A percentile compares a stretch with the other conserved stretches of the same genome.
phyloP scores from a whole-genome alignment of 208 protist species.

The Leishmania tropica region DNA sequence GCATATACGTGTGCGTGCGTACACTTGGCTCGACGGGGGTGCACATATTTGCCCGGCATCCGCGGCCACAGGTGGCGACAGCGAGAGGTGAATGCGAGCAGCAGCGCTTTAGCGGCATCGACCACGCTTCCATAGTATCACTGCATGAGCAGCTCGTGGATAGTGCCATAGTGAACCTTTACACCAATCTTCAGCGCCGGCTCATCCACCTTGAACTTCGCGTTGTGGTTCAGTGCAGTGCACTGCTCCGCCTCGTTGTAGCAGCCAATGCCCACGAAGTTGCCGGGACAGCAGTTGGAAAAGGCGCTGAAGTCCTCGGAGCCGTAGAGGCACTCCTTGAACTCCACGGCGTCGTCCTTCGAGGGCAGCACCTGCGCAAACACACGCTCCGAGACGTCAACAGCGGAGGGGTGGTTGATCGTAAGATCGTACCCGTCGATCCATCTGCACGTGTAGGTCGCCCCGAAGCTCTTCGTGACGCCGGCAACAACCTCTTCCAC shows the following conservation, averaged over 20 bases:
- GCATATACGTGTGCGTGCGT: too few relatives aligned
- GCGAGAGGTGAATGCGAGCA: too few relatives aligned
- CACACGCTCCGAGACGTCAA: conserved; percentile 35
- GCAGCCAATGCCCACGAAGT: conserved; percentile 51
- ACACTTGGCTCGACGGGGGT: too few relatives aligned
- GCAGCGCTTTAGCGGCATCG: too few relatives aligned
- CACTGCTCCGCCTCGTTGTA: conserved; percentile 33
- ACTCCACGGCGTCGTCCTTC: conserved; percentile 30
- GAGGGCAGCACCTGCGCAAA: conserved; percentile 31
- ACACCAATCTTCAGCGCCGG: conserved; percentile 49
- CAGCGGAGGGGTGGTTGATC: conserved; percentile 43
- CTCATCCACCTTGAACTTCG: conserved; percentile 60
- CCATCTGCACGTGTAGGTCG: conserved; percentile 14
- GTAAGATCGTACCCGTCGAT: conserved; percentile 46
- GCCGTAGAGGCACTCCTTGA: conserved; percentile 14
- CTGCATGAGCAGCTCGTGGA: conserved; percentile 23
- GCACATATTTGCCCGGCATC: too few relatives aligned
- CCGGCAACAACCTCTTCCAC: not conserved
- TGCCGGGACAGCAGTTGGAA: conserved; percentile 32
- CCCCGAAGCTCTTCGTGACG: conserved; percentile 1
- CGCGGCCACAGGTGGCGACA: too few relatives aligned
- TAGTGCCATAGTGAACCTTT: conserved; percentile 29
- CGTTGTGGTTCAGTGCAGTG: conserved; percentile 47
- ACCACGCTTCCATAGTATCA: not conserved
- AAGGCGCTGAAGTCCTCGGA: conserved; percentile 63